Evolutionary conservation across 2,329 filamentous ascomycete species (phyloP), one percentile per base, ranked within the genome.

Genomic region (Pseudopyricularia cyperi): DNA sequence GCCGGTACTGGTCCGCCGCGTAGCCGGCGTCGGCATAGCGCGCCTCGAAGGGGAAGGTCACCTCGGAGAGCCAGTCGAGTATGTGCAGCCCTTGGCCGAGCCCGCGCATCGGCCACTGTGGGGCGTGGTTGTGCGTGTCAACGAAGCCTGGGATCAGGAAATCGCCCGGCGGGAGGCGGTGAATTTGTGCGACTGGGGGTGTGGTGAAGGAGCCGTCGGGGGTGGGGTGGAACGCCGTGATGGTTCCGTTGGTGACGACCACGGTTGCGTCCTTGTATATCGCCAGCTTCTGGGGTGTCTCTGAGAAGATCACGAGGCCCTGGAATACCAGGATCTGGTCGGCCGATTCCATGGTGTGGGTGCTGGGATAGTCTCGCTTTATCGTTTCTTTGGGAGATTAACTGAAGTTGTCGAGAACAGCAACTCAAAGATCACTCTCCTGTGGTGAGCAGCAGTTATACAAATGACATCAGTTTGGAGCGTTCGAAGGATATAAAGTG

Each of bases 51-150:
- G 77, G 79, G 57, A 84, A 86, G 0, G 82, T 85, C 26, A 82
- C 69, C n/a, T 74, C 63, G 33, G 77, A 70, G 1, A 85, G 69
- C 82, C 82, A 86, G 59, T 83, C 76, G 7, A 82, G 66, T 54
- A 79, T 75, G 55, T 77, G 70, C 62, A 74, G 66, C 44, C 74
- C 67, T 57, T 75, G 71, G 5, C 72, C 71, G 4, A 75, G 64
- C 28, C 74, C 71, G 24, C 71, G 66, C 62, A 71, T 69, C 14
- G 70, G 64, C 69, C 71, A 76, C 57, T 78, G 73, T 37, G 82
- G 81, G 0, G 82, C 82, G 59, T 86, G 82, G 55, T 82, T 83
- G 63, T 85, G 82, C 1, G 80, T 84, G 65, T 85, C 82, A 51
- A 85, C 67, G 58, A 82, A 76, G 44, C 78, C 77, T 0, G 79